A percentile compares a stretch with the other conserved stretches of the same genome.
Evolutionary conservation across 352 stramenopile species (phyloP).

Genomic region (Phytophthora meadii): DNA sequence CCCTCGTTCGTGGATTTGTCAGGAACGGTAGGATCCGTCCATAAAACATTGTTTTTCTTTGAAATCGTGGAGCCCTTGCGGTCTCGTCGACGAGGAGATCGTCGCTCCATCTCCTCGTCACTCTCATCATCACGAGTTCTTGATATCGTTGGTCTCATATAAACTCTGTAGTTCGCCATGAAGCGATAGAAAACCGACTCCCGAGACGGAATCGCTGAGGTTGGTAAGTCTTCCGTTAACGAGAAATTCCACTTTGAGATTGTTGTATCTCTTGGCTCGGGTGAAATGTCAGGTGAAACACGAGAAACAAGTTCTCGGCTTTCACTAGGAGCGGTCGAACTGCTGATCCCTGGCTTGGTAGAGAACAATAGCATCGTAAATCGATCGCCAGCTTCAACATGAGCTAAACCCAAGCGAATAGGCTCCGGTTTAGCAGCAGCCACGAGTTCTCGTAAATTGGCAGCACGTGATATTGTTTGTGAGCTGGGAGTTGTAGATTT

Average conservation of each 20-base stretch:
- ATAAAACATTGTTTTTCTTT: slow-evolving; percentile 1
- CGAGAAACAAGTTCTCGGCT: slow-evolving; percentile 1
- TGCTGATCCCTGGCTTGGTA: slow-evolving; percentile 42
- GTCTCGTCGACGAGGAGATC: slow-evolving; percentile 13
- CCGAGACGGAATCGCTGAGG: slow-evolving; percentile 54
- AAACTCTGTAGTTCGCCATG: slow-evolving; percentile 68
- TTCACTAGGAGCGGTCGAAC: neutral
- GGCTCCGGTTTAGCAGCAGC: slow-evolving; percentile 23
- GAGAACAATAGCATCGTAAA: slow-evolving; percentile 62
- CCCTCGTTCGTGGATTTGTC: neutral
- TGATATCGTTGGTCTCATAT: slow-evolving; percentile 25
- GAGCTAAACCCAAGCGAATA: slow-evolving; percentile 42
- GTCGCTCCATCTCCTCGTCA: slow-evolving; percentile 10
- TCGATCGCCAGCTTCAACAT: slow-evolving; percentile 48
- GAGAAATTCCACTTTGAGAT: slow-evolving; percentile 51
- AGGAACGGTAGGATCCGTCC: neutral
- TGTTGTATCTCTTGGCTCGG: slow-evolving; percentile 1
- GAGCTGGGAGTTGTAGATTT: slow-evolving; percentile 3
- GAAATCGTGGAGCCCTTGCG: slow-evolving; percentile 9
- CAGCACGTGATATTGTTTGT: slow-evolving; percentile 18
- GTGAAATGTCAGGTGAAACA: slow-evolving; percentile 3
- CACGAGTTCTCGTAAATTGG: slow-evolving; percentile 45
- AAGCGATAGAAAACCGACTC: slow-evolving; percentile 58
- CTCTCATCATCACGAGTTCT: slow-evolving; percentile 9
- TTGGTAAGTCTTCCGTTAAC: slow-evolving; percentile 32